Conservation (phyloP, 176 grass and related monocot genomes). For the Metroxylon sagu region DNA sequence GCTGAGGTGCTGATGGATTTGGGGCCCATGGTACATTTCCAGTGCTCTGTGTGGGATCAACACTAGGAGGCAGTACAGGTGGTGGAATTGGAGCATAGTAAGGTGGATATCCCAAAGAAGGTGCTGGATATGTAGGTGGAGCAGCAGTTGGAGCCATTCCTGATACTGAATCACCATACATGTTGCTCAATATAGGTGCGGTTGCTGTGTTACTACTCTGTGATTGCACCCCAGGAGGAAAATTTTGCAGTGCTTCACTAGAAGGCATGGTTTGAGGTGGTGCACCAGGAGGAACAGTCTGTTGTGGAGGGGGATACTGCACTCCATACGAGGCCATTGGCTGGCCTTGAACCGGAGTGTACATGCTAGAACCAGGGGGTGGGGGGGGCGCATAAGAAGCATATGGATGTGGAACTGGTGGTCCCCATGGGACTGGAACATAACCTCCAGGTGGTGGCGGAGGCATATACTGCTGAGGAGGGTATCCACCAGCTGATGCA, state of each 20-base stretch:
- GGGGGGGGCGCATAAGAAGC: conserved; percentile 43
- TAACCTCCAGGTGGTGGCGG: conserved; percentile 75
- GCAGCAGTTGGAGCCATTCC: conserved; percentile 36
- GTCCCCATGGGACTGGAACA: conserved; percentile 63
- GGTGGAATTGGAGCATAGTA: conserved; percentile 52
- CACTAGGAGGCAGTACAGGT: conserved; percentile 39
- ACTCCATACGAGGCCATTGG: conserved; percentile 34
- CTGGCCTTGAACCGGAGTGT: conserved; percentile 42
- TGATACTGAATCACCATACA: conserved; percentile 46
- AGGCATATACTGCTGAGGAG: conserved; percentile 60
- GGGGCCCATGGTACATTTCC: conserved; percentile 68
- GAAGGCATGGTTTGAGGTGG: conserved; percentile 19
- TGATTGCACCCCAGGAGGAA: conserved; percentile 48
- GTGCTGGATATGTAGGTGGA: conserved; percentile 15
- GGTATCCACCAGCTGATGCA: conserved; percentile 48
- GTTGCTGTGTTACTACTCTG: conserved; percentile 32
- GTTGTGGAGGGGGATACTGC: conserved; percentile 45
- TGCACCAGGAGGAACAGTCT: conserved; percentile 66
- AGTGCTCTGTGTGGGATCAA: conserved; percentile 62
- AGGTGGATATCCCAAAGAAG: conserved; percentile 33
- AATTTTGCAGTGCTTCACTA: conserved; percentile 41
- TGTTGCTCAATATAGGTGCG: conserved; percentile 37
- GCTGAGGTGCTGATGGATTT: conserved; percentile 27
- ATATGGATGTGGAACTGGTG: conserved; percentile 50
- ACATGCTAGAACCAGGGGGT: conserved; percentile 63